Percentiles rank a stretch among this genome's conserved stretches.
Evolutionary conservation across 495 filamentous ascomycete genomes (phyloP).

Genomic region (Podospora comata): DNA sequence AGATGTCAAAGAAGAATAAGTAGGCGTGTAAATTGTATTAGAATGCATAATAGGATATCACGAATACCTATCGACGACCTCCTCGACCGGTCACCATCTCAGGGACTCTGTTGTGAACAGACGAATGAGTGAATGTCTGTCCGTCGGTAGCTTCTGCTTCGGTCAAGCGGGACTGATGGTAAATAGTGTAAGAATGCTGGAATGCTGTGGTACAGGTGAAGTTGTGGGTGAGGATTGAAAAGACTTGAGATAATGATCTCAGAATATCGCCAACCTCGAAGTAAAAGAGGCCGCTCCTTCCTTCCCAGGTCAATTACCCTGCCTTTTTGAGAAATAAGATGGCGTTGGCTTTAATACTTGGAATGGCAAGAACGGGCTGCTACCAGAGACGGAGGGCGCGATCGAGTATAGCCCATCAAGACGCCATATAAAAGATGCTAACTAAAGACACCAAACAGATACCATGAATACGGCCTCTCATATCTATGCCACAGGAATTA

Average conservation of each 20-base stretch:
- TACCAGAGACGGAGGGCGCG: background rate
- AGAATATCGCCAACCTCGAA: background rate
- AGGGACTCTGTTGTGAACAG: too few relatives aligned
- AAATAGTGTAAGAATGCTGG: background rate
- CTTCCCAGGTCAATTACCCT: background rate
- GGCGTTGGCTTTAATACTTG: background rate
- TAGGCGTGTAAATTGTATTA: too few relatives aligned
- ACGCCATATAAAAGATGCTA: background rate
- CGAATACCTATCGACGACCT: too few relatives aligned
- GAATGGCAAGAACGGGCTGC: background rate
- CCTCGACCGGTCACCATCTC: too few relatives aligned
- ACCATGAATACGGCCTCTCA: background rate
- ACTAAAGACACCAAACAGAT: too few relatives aligned
- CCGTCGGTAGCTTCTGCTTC: too few relatives aligned
- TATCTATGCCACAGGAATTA: constrained; percentile 30
- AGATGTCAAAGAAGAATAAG: too few relatives aligned
- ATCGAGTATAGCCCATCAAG: background rate
- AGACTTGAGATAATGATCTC: background rate
- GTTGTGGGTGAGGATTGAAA: background rate
- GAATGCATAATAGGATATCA: too few relatives aligned
- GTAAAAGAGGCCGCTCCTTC: background rate
- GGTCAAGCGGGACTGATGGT: too few relatives aligned
- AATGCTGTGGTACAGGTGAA: background rate
- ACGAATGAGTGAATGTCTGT: too few relatives aligned
- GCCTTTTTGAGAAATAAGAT: background rate